These are phyloP conservation scores for Stephania japonica DNA, from an alignment of 164 flowering plant genomes.

Conservation along the genomic window DNA sequence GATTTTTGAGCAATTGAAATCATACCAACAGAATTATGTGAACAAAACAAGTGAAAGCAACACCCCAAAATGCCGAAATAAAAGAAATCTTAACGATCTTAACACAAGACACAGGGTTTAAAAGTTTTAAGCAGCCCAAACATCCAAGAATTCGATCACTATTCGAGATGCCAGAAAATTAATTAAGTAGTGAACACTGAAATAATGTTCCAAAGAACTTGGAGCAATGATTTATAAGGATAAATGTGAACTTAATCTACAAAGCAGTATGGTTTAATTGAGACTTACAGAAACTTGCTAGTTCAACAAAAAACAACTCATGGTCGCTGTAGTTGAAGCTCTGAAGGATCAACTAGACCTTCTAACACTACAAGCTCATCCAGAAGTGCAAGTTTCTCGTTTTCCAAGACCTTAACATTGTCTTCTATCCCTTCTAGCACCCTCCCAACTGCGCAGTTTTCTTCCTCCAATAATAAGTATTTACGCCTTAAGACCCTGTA, in stretches of 20 bases:
- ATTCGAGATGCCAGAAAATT: neutral
- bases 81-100: neutral
- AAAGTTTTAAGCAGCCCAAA: neutral
- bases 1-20: neutral
- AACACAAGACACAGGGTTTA: neutral
- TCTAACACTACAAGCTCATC: conserved; percentile 90
- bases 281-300: neutral
- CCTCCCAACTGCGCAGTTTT: conserved; percentile 49
- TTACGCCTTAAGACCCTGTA: conserved; percentile 66
- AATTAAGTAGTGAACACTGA: neutral
- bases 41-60: neutral
- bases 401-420: conserved; percentile 56
- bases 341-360: conserved; percentile 83
- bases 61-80: neutral
- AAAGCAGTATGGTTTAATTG: neutral
- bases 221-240: neutral
- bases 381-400: conserved; percentile 66
- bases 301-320: neutral
- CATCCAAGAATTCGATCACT: neutral
- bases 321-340: conserved; percentile 26
- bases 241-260: neutral
- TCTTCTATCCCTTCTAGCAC: conserved; percentile 52
- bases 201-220: neutral
- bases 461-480: conserved; percentile 72
- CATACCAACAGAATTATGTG: neutral